These are phyloP conservation scores for Leptographium flavum DNA, from an alignment of 2,329 filamentous ascomycete genomes.

Conservation along the genomic window DNA sequence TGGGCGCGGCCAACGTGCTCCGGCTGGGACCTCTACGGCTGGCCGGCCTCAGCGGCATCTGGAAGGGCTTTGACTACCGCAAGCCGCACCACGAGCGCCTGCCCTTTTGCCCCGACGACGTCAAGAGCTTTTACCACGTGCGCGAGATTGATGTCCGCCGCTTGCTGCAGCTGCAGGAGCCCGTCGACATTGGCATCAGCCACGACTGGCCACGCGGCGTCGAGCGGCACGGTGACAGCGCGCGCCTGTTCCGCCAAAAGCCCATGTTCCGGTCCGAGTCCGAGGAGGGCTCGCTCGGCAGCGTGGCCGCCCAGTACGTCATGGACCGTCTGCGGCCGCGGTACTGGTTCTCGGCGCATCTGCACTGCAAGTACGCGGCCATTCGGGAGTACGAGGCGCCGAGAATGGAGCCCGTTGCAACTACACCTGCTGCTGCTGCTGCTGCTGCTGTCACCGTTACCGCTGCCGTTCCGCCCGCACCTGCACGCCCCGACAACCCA, in stretches of 20 bases:
- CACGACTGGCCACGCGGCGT: constrained; percentile 90
- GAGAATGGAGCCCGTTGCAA: too few species aligned
- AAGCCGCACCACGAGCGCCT: constrained; percentile 74
- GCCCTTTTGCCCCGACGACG: constrained; percentile 64
- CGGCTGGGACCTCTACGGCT: constrained; percentile 75
- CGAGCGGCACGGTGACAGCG: constrained; percentile 61
- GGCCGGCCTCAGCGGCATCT: constrained; percentile 83
- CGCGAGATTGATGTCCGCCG: constrained; percentile 86
- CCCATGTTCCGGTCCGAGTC: constrained; percentile 64
- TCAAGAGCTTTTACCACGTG: constrained; percentile 78
- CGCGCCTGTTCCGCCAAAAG: constrained; percentile 58
- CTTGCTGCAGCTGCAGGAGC: constrained; percentile 67
- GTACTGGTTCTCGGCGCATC: constrained; percentile 87
- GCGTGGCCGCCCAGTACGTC: constrained; percentile 61
- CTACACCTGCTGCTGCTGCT: too few species aligned
- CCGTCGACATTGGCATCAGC: constrained; percentile 81
- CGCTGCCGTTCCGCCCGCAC: too few species aligned
- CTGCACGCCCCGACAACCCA: constrained; percentile 28
- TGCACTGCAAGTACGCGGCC: constrained; percentile 80
- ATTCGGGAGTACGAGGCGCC: constrained; percentile 36
- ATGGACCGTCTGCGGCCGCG: constrained; percentile 68
- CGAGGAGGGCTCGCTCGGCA: constrained; percentile 61
- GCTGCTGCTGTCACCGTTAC: too few species aligned
- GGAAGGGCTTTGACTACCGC: constrained; percentile 80
- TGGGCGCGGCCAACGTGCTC: constrained; percentile 83